phyloP scores from a whole-genome alignment of 495 filamentous ascomycete species.

The Annulohypoxylon stygium region DNA sequence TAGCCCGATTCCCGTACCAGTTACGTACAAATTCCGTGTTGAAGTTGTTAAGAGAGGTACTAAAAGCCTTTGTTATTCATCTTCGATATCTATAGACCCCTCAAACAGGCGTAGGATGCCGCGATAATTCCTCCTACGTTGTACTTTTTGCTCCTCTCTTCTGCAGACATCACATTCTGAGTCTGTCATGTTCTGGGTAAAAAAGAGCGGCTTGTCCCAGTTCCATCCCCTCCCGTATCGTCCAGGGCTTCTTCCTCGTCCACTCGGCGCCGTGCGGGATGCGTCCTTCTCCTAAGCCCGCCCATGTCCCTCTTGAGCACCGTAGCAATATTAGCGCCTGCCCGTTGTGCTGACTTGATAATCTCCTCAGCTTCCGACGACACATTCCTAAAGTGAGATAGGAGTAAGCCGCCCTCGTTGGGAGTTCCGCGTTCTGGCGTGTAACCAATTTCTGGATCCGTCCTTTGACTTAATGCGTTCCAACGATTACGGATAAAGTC shows the following conservation, averaged over 20 bases:
- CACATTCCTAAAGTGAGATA: constrained; percentile 28
- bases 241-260: constrained; percentile 34
- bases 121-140: constrained; percentile 24
- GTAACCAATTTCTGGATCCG: constrained; percentile 14
- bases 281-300: constrained; percentile 6
- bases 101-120: constrained; percentile 31
- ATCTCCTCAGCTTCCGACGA: constrained; percentile 19
- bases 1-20: constrained; percentile 8
- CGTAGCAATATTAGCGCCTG: constrained; percentile 25
- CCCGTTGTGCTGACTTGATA: constrained; percentile 25
- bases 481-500: neutral
- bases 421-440: constrained; percentile 2
- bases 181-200: constrained; percentile 30
- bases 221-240: neutral
- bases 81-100: constrained; percentile 36
- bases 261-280: neutral
- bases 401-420: constrained; percentile 13
- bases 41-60: constrained; percentile 11
- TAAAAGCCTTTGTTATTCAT: constrained; percentile 24
- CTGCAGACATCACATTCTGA: constrained; percentile 34
- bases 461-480: neutral
- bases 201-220: constrained; percentile 29
- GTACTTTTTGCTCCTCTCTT: constrained; percentile 33
- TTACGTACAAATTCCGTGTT: neutral
- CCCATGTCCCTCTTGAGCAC: constrained; percentile 26